Percentiles rank a stretch among this genome's conserved stretches.
These are phyloP conservation scores for Apiospora phragmitis DNA, from an alignment of 2,329 filamentous ascomycete species.

Conservation along the genomic window DNA sequence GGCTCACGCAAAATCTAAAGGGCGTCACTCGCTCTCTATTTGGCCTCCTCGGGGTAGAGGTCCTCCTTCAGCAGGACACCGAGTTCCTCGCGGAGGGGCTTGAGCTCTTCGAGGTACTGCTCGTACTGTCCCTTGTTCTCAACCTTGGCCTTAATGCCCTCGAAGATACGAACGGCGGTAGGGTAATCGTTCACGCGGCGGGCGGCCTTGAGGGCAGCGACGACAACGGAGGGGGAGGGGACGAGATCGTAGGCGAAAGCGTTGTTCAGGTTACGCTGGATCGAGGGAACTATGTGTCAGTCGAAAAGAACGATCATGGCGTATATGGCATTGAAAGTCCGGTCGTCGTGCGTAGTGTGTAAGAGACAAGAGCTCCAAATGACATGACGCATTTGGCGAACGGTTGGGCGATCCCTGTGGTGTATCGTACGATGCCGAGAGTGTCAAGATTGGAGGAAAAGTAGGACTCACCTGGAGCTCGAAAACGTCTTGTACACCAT, in stretches of 20 bases:
- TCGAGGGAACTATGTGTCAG: conserved; percentile 13
- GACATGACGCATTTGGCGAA: conserved; percentile 24
- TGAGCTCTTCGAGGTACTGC: conserved; percentile 92
- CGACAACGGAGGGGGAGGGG: conserved; percentile 86
- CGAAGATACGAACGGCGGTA: conserved; percentile 96
- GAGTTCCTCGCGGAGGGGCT: conserved; percentile 89
- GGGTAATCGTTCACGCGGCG: conserved; percentile 98
- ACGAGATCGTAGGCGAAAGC: conserved; percentile 99
- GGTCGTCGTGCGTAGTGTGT: not conserved
- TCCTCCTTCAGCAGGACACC: conserved; percentile 90
- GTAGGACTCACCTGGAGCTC: conserved; percentile 84
- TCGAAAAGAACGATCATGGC: not conserved
- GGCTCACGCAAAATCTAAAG: conserved; percentile 4
- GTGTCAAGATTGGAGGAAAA: conserved; percentile 16
- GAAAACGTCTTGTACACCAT: conserved; percentile 95
- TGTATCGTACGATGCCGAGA: conserved; percentile 11
- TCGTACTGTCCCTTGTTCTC: conserved; percentile 98
- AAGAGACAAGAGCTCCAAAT: not conserved
- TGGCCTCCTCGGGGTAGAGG: conserved; percentile 72
- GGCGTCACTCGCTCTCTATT: conserved; percentile 21
- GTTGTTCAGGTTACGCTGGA: conserved; percentile 75
- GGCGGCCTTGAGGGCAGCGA: conserved; percentile 88
- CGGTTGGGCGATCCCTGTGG: not conserved
- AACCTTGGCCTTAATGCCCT: conserved; percentile 99
- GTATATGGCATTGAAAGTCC: not conserved